Evolutionary conservation across 352 stramenopile genomes (phyloP).

Genomic region (Elongisporangium senticosum): DNA sequence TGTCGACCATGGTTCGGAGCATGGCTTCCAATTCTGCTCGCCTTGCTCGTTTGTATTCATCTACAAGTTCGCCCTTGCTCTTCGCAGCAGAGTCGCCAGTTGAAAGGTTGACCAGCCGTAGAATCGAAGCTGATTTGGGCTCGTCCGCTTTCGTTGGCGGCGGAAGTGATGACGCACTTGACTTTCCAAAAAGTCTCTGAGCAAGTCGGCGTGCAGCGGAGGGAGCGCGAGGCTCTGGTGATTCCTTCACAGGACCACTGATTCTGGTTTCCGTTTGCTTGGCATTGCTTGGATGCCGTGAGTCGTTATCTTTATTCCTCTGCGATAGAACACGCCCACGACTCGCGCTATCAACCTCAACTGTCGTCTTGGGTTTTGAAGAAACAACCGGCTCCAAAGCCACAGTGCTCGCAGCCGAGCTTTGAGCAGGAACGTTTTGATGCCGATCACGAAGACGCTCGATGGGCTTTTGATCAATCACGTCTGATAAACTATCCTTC

Average conservation of each 20-base stretch:
- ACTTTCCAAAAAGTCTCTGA: neutral
- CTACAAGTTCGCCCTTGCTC: constrained; percentile 44
- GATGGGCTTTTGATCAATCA: neutral
- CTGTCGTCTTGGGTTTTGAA: neutral
- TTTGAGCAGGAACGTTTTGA: neutral
- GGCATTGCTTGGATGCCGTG: neutral
- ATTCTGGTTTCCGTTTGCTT: neutral
- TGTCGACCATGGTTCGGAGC: constrained; percentile 59
- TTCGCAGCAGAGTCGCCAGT: constrained; percentile 27
- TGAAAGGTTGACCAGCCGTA: constrained; percentile 41
- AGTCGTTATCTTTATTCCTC: neutral
- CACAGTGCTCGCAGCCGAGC: neutral
- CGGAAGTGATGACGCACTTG: neutral
- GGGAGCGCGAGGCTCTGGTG: neutral
- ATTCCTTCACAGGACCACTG: neutral
- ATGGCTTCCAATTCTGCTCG: constrained; percentile 58
- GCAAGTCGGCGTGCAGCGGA: neutral
- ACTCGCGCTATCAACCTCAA: neutral
- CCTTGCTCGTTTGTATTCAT: constrained; percentile 62
- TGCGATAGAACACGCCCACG: neutral
- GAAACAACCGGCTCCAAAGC: neutral
- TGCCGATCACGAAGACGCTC: neutral
- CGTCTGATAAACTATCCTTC: neutral
- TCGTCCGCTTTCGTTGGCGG: constrained; percentile 1
- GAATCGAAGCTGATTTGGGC: constrained; percentile 37